phyloP scores from a whole-genome alignment of 768 basidiomycete species.

The Terana coerulea region DNA sequence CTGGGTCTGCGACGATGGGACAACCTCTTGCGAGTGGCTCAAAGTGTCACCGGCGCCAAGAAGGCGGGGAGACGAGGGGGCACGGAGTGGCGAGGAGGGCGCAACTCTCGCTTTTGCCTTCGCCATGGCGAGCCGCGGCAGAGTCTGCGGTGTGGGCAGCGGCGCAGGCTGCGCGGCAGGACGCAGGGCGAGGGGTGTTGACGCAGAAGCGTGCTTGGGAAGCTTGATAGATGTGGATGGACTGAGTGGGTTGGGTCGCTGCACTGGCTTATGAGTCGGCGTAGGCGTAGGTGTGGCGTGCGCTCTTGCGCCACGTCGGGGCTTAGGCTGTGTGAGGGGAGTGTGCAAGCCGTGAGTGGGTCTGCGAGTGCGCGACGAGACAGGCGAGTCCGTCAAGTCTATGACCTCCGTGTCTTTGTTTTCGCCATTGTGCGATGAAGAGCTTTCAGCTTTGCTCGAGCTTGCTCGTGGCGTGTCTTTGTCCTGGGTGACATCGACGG shows the following conservation, averaged over 20 bases:
- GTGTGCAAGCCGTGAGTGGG: conserved; percentile 5
- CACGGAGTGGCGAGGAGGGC: too few relatives aligned
- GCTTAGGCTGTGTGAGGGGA: not conserved
- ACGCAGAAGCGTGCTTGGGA: not conserved
- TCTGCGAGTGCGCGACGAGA: not conserved
- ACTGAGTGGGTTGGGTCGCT: too few relatives aligned
- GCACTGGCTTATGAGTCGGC: not conserved
- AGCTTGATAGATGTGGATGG: too few relatives aligned
- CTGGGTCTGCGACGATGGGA: conserved; percentile 23
- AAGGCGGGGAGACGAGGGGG: too few relatives aligned
- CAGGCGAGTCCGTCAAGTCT: not conserved
- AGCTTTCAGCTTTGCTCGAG: not conserved
- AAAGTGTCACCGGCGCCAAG: too few relatives aligned
- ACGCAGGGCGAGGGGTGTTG: not conserved
- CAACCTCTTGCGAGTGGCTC: conserved; percentile 1
- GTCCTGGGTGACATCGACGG: too few relatives aligned
- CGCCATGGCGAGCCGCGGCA: too few relatives aligned
- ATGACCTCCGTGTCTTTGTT: not conserved
- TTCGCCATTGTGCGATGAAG: not conserved
- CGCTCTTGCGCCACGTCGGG: not conserved
- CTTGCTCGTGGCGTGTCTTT: too few relatives aligned
- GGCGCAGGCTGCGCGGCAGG: not conserved
- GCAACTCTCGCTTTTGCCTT: too few relatives aligned
- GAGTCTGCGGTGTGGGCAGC: not conserved
- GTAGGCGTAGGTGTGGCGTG: not conserved